These are phyloP conservation scores for Trichoderma atroviride DNA, from an alignment of 2,329 filamentous ascomycete genomes.

Conservation along the genomic window DNA sequence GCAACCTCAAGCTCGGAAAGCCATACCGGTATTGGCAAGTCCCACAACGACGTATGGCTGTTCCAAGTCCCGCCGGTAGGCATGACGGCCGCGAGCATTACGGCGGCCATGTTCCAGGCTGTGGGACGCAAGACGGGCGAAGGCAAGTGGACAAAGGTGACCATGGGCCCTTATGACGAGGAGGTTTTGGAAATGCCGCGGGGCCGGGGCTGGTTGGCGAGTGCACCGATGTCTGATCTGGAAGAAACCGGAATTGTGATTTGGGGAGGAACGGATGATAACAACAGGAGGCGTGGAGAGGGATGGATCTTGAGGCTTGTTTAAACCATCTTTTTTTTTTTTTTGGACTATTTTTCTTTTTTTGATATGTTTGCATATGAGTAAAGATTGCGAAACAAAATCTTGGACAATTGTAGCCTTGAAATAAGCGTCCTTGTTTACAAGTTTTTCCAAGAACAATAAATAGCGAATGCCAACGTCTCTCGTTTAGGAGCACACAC, in stretches of 20 bases:
- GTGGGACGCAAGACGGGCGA: constrained; percentile 58
- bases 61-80: constrained; percentile 62
- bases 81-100: constrained; percentile 58
- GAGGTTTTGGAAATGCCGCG: constrained; percentile 55
- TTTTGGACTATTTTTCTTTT: background rate
- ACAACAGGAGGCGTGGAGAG: constrained; percentile 58
- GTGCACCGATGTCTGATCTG: constrained; percentile 58
- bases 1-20: constrained; percentile 51
- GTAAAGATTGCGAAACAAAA: constrained; percentile 5
- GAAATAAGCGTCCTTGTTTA: background rate
- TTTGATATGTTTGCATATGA: constrained; percentile 7
- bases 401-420: background rate
- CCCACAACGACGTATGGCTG: constrained; percentile 64
- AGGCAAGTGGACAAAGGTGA: constrained; percentile 59
- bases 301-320: constrained; percentile 65
- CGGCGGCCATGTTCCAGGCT: constrained; percentile 57
- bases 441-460: background rate
- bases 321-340: constrained; percentile 20
- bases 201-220: constrained; percentile 60
- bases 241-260: constrained; percentile 62
- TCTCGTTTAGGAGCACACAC: background rate
- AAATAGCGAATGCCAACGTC: background rate
- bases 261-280: constrained; percentile 60
- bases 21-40: constrained; percentile 55
- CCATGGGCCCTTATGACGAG: constrained; percentile 53